A percentile compares a stretch with the other conserved stretches of the same genome.
Evolutionary conservation across 148 eudicot genomes (phyloP).

Genomic region (Pouteria glomerata): DNA sequence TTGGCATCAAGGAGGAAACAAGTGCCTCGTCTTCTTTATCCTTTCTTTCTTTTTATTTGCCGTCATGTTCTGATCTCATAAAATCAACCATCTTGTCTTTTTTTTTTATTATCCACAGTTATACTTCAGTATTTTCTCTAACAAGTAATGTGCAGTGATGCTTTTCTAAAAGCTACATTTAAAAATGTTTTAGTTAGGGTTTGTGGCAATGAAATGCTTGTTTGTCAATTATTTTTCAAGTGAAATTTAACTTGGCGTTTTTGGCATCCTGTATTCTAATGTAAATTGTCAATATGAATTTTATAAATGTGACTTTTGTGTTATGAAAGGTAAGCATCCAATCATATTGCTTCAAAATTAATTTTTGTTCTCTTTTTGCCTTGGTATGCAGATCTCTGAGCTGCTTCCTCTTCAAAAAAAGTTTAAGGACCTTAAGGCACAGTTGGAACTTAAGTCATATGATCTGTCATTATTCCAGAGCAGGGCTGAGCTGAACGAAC

Average conservation of each 20-base stretch:
- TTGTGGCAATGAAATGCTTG: neutral
- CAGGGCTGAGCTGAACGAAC: constrained; percentile 92
- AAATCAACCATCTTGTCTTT: no score
- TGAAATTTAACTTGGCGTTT: no score
- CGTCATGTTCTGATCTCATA: no score
- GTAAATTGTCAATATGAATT: neutral
- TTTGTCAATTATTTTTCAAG: neutral
- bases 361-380: constrained; percentile 2
- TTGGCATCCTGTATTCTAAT: neutral
- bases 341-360: neutral
- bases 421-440: constrained; percentile 62
- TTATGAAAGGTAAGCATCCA: neutral
- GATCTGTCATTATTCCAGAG: constrained; percentile 77
- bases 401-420: constrained; percentile 79
- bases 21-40: no score
- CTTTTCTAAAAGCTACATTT: no score
- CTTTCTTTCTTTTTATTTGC: no score
- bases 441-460: constrained; percentile 77
- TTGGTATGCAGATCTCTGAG: constrained; percentile 49
- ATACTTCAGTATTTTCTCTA: no score
- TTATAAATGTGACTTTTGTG: neutral
- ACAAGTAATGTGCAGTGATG: no score
- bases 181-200: neutral
- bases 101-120: no score
- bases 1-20: no score